These are phyloP conservation scores for Polychaeton citri DNA, from an alignment of 2,329 filamentous ascomycete genomes.

Conservation along the genomic window DNA sequence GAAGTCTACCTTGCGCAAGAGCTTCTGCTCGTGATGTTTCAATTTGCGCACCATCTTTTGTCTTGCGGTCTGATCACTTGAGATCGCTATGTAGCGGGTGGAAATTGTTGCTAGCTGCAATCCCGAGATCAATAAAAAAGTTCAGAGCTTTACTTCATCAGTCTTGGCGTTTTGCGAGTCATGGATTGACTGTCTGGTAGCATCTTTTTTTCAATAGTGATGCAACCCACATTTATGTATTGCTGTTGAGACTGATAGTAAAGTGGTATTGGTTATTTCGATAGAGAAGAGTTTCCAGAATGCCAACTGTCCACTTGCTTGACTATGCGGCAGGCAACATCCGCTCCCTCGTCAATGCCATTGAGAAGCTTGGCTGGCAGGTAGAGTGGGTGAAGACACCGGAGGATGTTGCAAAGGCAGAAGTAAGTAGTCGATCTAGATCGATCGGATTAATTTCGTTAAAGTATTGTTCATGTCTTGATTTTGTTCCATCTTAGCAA, in stretches of 20 bases:
- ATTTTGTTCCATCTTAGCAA: background rate
- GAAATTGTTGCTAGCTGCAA: background rate
- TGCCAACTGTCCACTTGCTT: constrained; percentile 67
- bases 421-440: constrained; percentile 40
- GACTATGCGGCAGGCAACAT: constrained; percentile 96
- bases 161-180: background rate
- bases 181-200: no score
- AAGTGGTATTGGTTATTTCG: no score
- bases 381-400: constrained; percentile 86
- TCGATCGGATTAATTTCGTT: no score
- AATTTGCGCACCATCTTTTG: constrained; percentile 78
- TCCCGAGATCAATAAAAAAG: background rate
- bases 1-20: constrained; percentile 86
- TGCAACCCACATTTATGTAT: no score
- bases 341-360: constrained; percentile 89
- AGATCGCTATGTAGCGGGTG: no score
- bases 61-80: no score
- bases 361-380: constrained; percentile 85
- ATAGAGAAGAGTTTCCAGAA: constrained; percentile 19
- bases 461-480: background rate
- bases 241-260: no score
- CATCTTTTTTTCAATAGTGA: no score
- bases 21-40: constrained; percentile 93
- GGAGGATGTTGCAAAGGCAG: constrained; percentile 69
- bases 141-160: background rate